phyloP scores from a whole-genome alignment of 495 filamentous ascomycete genomes.

The Cercophora newfieldiana region DNA sequence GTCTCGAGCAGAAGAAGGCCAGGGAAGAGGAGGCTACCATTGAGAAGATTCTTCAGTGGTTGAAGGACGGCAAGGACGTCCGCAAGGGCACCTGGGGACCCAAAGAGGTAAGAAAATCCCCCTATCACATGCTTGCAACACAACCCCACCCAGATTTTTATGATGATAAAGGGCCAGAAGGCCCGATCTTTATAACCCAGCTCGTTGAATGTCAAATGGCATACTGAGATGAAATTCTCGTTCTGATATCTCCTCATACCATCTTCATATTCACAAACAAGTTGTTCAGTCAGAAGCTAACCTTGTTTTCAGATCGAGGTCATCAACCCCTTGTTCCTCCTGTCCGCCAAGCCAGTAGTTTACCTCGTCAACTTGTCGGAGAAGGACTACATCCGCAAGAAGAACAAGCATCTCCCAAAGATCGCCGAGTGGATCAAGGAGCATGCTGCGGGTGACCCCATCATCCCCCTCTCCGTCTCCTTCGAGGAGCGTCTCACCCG shows the following conservation, averaged over 20 bases:
- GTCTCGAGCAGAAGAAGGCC: constrained; percentile 96
- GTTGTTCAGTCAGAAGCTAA: constrained; percentile 32
- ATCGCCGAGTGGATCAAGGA: constrained; percentile 93
- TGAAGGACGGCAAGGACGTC: constrained; percentile 89
- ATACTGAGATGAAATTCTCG: constrained; percentile 74
- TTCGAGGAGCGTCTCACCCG: constrained; percentile 90
- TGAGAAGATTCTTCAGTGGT: constrained; percentile 76
- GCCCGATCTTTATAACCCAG: constrained; percentile 96
- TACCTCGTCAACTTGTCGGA: constrained; percentile 97
- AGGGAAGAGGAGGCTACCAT: constrained; percentile 93
- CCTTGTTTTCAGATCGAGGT: constrained; percentile 73
- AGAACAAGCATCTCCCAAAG: constrained; percentile 97
- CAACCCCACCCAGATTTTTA: constrained; percentile 40
- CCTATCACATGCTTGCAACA: constrained; percentile 17
- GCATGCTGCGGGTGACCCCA: constrained; percentile 80
- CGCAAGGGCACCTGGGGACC: constrained; percentile 84
- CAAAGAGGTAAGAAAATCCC: constrained; percentile 82
- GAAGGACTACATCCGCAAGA: constrained; percentile 96
- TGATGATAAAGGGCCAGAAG: constrained; percentile 98
- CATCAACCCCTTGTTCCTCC: constrained; percentile 94
- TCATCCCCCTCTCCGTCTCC: constrained; percentile 87
- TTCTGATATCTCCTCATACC: constrained; percentile 49
- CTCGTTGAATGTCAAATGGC: constrained; percentile 87
- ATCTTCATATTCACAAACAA: constrained; percentile 28
- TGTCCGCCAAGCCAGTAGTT: constrained; percentile 96